phyloP scores from a whole-genome alignment of 306 rosid species.

The Coriaria nepalensis region DNA sequence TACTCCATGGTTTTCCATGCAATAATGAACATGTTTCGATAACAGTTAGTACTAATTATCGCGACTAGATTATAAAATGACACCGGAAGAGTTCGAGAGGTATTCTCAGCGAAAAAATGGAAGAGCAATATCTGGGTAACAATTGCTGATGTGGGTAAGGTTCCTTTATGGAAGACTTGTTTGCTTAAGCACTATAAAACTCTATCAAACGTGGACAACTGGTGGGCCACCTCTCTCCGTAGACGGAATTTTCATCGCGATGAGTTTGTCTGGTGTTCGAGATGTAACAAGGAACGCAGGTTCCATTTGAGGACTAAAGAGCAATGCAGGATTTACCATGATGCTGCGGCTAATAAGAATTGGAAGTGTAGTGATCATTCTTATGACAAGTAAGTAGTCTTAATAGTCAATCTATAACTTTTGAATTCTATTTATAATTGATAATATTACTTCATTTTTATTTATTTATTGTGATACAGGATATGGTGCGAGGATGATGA shows the following conservation, averaged over 20 bases:
- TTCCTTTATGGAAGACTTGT: conserved; percentile 19
- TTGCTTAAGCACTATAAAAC: conserved; percentile 28
- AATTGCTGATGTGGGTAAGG: conserved; percentile 1
- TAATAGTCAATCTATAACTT: too few species aligned
- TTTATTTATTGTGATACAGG: conserved; percentile 18
- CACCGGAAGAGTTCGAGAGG: conserved; percentile 29
- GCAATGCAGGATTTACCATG: conserved; percentile 20
- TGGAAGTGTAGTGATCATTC: conserved; percentile 34
- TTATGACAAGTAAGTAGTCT: conserved; percentile 22
- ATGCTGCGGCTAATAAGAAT: conserved; percentile 7
- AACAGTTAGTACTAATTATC: too few species aligned
- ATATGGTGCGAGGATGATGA: conserved; percentile 23
- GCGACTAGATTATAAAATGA: not conserved
- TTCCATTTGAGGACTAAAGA: conserved; percentile 14
- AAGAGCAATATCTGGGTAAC: conserved; percentile 32
- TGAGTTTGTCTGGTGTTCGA: conserved; percentile 22
- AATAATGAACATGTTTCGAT: too few species aligned
- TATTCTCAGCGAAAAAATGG: conserved; percentile 27
- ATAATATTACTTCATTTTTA: too few species aligned
- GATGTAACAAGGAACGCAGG: conserved; percentile 28
- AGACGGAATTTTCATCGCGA: conserved; percentile 23
- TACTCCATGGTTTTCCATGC: too few species aligned
- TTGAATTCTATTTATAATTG: not conserved
- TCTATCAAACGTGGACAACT: conserved; percentile 20
- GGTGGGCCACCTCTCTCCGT: conserved; percentile 7